Conservation (phyloP, 2,329 filamentous ascomycete genomes). For the Tolypocladium pustulatum region DNA sequence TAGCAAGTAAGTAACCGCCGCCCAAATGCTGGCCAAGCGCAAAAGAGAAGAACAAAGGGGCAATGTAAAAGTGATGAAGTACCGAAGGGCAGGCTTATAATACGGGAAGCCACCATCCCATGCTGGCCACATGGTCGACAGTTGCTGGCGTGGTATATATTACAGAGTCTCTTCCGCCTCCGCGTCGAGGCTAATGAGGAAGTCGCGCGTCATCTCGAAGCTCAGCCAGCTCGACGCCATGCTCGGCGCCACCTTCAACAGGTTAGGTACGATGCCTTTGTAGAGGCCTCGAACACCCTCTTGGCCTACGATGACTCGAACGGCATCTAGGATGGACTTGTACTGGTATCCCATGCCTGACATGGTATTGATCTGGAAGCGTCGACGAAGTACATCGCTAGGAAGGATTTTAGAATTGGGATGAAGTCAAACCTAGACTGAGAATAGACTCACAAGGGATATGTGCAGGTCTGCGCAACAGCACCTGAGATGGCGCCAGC, state of each 20-base stretch:
- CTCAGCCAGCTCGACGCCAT: constrained; percentile 99
- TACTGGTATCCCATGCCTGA: constrained; percentile 96
- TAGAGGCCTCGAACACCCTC: constrained; percentile 83
- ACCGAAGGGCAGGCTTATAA: not conserved
- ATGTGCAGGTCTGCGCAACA: constrained; percentile 94
- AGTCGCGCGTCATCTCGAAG: constrained; percentile 87
- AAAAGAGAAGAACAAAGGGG: not conserved
- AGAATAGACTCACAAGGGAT: constrained; percentile 68
- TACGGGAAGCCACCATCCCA: not conserved
- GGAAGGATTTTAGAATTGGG: constrained; percentile 8
- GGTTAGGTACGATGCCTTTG: constrained; percentile 90
- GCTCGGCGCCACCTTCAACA: constrained; percentile 93
- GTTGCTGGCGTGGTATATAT: constrained; percentile 6
- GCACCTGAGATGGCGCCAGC: constrained; percentile 93
- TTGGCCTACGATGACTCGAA: constrained; percentile 69
- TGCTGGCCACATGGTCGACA: not conserved
- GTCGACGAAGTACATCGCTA: constrained; percentile 81
- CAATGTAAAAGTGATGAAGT: not conserved
- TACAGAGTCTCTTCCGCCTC: constrained; percentile 17
- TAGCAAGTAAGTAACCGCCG: constrained; percentile 4
- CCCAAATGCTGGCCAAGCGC: constrained; percentile 3
- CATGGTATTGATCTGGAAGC: constrained; percentile 99
- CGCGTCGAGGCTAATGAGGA: constrained; percentile 55
- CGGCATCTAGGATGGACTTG: constrained; percentile 73
- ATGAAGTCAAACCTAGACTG: no score